Evolutionary conservation across 352 stramenopile genomes (phyloP), one percentile per base, ranked within the genome.

Genomic region (Pythium dissimile): DNA sequence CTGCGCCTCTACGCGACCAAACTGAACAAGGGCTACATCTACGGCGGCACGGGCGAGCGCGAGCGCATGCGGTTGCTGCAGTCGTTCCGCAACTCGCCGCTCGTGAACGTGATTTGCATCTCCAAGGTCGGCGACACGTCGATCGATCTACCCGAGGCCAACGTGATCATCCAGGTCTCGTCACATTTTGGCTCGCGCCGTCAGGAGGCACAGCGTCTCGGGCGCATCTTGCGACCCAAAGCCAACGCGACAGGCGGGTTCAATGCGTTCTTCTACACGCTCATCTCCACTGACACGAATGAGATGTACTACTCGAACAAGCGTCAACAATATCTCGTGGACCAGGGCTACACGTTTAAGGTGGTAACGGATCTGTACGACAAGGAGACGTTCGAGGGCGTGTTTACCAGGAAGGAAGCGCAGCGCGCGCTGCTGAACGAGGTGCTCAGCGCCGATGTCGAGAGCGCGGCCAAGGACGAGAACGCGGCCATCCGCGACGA

Each of bases 341-440:
- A 99, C 74, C 98, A 99, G 70, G 98, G 98, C 46, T 99, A 99
- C 73, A 99, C 97, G 20, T 99, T 99, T 77, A 99, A 99, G 80
- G 97, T 99, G 56, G 94, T 99, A 32, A 98, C 92, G 24, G 96
- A 98, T 47, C 77, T 98, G 7, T 97, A 89, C 46, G 81, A 94
- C 60, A 80, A 71, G 27, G 67, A 84, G 0, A 82, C 75, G 31
- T 94, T 94, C 62, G 43, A 90, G 57, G 84, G 84, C 15, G 84
- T 92, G 26, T 92, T 89, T 59, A 89, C 84, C 26, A 75, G 73
- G 35, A 94, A 94, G 49, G 84, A 91, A 34, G 79, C 81, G 30
- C 84, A 93, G 59, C 78, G 79, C 3, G 70, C 85, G 53, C 48
- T 93, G 34, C 66, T 94, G 9, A 86, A 89, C 38, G 84, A 94